Base-by-base conservation (phyloP, 108 stramenopile species). In the Skeletonema grethae region DNA sequence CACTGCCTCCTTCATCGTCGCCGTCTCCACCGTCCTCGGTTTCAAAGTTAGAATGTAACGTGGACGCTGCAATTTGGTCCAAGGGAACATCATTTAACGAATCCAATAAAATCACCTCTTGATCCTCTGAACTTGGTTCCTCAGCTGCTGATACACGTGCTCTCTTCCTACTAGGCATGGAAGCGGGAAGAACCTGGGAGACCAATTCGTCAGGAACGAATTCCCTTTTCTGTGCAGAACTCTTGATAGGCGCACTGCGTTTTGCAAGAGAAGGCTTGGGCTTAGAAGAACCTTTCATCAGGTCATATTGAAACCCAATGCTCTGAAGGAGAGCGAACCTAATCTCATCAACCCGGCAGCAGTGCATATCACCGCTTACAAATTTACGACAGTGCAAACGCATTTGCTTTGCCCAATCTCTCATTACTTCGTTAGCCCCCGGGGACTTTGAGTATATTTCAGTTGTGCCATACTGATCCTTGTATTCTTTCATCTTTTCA, bases 11-110 rank as follows among this genome's bases (percentile, higher is more conserved):
- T 53, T 22, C 50, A 4, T n/a, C 15, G 2, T 18, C 15, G 38
- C 53, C 41, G 12, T 68, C 35, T 32, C 15, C 58, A 6, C 41
- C 35, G 29, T 34, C 59, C 11, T 61, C 45, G 25, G 34, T n/a
- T 5, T 57, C 59, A 22, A 36, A 20, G 32, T 72, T 38, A 9
- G 25, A 50, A 18, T 61, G 50, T 20, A 72, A 29, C 11, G 76
- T 82, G 28, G 63, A 77, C 62, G 55, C 64, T n/a, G 76, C 80
- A 62, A 76, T 69, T 34, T 73, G 67, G 28, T 82, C 80, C n/a
- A 77, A 20, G 31, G 80, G 80, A 24, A 82, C 65, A 34, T 31
- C 59, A 57, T 80, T 74, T 16, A 67, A 28, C 7, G 46, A 31
- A 15, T 64, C 45, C 25, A 38, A 36, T 6, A 55, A 62, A 10